Conservation (phyloP, 257 asterid species). For the Petrea volubilis region DNA sequence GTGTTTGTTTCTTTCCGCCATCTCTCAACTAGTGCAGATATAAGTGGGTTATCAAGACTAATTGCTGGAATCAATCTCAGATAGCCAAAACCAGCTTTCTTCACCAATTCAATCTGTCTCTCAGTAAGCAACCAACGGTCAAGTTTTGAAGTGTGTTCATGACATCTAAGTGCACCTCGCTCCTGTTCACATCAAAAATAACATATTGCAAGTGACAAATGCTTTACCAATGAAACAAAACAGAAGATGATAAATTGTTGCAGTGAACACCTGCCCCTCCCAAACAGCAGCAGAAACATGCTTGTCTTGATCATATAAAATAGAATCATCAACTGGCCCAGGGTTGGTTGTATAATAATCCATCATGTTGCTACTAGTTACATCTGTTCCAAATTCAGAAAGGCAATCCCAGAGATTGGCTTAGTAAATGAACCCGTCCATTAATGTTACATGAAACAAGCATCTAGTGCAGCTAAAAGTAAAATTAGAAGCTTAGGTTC, state of each 20-base stretch:
- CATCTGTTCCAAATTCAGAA: slow-evolving; percentile 44
- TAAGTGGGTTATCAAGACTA: slow-evolving; percentile 82
- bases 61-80: slow-evolving; percentile 67
- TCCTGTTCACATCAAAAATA: slow-evolving; percentile 53
- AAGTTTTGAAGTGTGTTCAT: slow-evolving; percentile 97
- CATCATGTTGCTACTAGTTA: slow-evolving; percentile 44
- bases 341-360: slow-evolving; percentile 73
- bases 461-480: neutral
- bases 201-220: neutral
- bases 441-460: neutral
- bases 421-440: slow-evolving; percentile 13
- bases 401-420: slow-evolving; percentile 15
- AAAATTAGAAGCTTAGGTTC: neutral
- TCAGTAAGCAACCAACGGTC: slow-evolving; percentile 91
- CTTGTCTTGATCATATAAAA: slow-evolving; percentile 93
- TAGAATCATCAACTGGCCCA: slow-evolving; percentile 79
- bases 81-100: slow-evolving; percentile 70
- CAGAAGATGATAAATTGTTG: slow-evolving; percentile 16
- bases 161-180: slow-evolving; percentile 95
- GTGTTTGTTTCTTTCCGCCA: slow-evolving; percentile 98
- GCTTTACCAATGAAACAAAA: slow-evolving; percentile 13
- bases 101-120: slow-evolving; percentile 47
- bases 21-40: slow-evolving; percentile 92
- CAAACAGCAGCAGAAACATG: slow-evolving; percentile 92
- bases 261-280: slow-evolving; percentile 84